Base-by-base conservation (phyloP, 1,284 basidiomycete genomes). In the Trichosporon inkin region DNA sequence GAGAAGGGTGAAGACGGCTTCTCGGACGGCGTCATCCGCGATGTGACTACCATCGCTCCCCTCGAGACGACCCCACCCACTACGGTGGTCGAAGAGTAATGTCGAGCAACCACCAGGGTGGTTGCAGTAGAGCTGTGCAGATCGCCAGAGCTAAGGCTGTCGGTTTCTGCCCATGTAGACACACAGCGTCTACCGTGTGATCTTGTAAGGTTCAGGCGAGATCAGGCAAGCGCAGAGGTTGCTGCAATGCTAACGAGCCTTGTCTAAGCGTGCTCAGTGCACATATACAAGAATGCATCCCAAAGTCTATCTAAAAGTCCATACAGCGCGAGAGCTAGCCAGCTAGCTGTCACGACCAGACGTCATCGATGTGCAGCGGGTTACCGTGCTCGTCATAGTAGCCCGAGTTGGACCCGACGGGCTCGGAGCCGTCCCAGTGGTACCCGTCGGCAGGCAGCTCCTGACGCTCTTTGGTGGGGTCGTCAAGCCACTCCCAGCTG, bases 201-300 rank as follows among this genome's bases (percentile, higher is more conserved):
- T 8, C 4, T 32, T 32, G 8, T 8, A 32, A 32, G 8, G 5
- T 8, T 5, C 28, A 32, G 5, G 28, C 28, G n/a, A 32, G 28
- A 32, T 32, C 28, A n/a, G n/a, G n/a, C n/a, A n/a, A 32, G 28
- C 28, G 8, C 28, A 32, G 5, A 8, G 28, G 28, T n/a, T n/a
- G 38, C 38, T 7, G 8, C 2, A 19, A 6, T 6, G 11, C 16
- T 14, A 14, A 40, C 38, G 38, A 40, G 14, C 38, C 14, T 16
- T 40, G 38, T 7, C 19, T 3, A 35, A 20, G 13, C 10, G 32
- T 2, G n/a, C 52, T 53, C 14, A 3, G 52, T n/a, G 2, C 14
- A 40, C 16, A 19, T n/a, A 14, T 40, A 40, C 38, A 24, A 53
- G 52, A 39, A 38, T 58, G 57, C 51, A 58, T 58, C 13, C n/a